Evolutionary conservation across 768 basidiomycete species (phyloP).

Genomic region (Neoboletus brunneissimus): DNA sequence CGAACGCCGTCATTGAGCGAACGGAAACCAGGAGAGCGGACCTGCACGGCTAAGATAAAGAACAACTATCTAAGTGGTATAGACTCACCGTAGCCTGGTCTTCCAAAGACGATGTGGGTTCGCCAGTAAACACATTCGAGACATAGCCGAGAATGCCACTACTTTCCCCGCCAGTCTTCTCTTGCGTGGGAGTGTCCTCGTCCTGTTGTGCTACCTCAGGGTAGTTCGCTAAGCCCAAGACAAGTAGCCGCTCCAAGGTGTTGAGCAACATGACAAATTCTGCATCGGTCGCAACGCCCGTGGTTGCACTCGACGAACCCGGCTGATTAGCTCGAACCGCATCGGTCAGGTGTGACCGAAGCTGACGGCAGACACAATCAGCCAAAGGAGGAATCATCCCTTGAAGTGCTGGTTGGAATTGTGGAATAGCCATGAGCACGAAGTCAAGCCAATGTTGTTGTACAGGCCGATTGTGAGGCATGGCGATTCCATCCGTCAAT

Average conservation of each 20-base stretch:
- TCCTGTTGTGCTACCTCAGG: constrained; percentile 49
- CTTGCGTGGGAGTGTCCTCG: constrained; percentile 52
- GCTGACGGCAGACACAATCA: constrained; percentile 75
- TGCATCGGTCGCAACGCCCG: constrained; percentile 62
- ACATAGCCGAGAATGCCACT: constrained; percentile 84
- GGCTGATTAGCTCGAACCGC: constrained; percentile 43
- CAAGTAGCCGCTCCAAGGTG: constrained; percentile 76
- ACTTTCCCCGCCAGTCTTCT: constrained; percentile 52
- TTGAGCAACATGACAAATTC: constrained; percentile 85
- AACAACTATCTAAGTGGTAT: neutral
- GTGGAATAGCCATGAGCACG: constrained; percentile 84
- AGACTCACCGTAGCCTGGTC: constrained; percentile 58
- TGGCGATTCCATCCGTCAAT: constrained; percentile 75
- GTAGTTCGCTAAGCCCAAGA: constrained; percentile 64
- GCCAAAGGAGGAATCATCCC: constrained; percentile 68
- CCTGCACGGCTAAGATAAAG: constrained; percentile 30
- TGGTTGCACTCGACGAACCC: constrained; percentile 41
- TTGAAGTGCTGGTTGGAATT: constrained; percentile 72
- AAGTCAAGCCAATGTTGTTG: constrained; percentile 98
- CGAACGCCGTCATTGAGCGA: constrained; percentile 79
- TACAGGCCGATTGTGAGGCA: constrained; percentile 67
- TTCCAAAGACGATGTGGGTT: constrained; percentile 48
- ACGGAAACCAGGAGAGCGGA: constrained; percentile 70
- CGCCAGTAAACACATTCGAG: constrained; percentile 85
- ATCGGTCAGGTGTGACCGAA: constrained; percentile 56